phyloP scores from a whole-genome alignment of 495 filamentous ascomycete species.

The Darksidea phi region DNA sequence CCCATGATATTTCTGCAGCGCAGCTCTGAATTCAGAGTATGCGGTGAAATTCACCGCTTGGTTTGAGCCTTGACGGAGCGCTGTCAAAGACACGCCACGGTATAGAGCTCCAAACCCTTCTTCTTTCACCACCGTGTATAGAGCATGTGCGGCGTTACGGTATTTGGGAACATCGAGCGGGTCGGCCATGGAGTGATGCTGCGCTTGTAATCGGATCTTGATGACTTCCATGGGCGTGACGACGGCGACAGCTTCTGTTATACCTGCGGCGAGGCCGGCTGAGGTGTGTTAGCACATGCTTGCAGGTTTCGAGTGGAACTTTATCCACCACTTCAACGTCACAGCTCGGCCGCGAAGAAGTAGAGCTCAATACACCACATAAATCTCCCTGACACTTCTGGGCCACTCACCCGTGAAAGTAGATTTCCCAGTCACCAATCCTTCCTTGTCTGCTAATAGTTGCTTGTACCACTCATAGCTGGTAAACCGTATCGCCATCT shows the following conservation, averaged over 20 bases:
- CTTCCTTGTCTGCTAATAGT: conserved; percentile 66
- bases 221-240: conserved; percentile 99
- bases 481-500: conserved; percentile 99
- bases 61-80: conserved; percentile 90
- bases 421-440: conserved; percentile 64
- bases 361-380: too few relatives aligned
- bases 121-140: conserved; percentile 87
- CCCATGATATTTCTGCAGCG: conserved; percentile 63
- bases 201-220: conserved; percentile 96
- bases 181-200: conserved; percentile 92
- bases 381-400: not conserved
- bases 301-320: too few relatives aligned
- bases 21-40: conserved; percentile 87
- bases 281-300: not conserved
- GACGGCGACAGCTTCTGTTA: conserved; percentile 92
- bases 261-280: conserved; percentile 88
- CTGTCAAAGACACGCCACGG: conserved; percentile 89
- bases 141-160: conserved; percentile 93
- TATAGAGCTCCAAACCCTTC: conserved; percentile 86
- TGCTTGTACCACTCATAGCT: conserved; percentile 96
- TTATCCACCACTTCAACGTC: too few relatives aligned
- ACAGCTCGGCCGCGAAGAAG: too few relatives aligned
- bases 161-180: conserved; percentile 91
- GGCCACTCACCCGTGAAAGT: conserved; percentile 74
- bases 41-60: conserved; percentile 98